phyloP scores from a whole-genome alignment of 2,329 filamentous ascomycete species.

The Zalaria obscura region DNA sequence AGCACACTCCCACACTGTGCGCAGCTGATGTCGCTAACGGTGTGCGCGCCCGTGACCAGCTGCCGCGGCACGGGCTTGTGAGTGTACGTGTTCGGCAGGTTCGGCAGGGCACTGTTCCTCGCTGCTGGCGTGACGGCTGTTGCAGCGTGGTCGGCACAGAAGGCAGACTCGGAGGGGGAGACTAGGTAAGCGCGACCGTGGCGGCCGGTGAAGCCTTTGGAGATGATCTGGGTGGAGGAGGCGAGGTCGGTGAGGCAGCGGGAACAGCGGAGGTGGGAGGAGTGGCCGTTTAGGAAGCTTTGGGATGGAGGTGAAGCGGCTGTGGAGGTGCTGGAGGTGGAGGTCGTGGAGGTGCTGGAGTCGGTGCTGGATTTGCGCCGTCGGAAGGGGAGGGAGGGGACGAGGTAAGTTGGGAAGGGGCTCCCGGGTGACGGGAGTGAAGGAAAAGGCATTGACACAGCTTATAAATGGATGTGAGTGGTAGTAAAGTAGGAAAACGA shows the following conservation, averaged over 20 bases:
- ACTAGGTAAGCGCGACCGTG: constrained; percentile 52
- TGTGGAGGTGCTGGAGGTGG: constrained; percentile 9
- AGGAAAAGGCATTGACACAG: constrained; percentile 10
- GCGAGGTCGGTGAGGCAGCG: constrained; percentile 46
- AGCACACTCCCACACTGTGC: constrained; percentile 40
- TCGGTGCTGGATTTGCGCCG: constrained; percentile 27
- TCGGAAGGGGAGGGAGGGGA: constrained; percentile 34
- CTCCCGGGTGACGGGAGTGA: constrained; percentile 17
- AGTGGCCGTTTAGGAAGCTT: constrained; percentile 30
- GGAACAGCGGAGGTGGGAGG: constrained; percentile 43
- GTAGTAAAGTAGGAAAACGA: no score
- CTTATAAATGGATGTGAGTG: no score
- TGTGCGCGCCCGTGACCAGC: constrained; percentile 49
- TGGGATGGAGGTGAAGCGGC: constrained; percentile 9
- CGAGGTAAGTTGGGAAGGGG: constrained; percentile 37
- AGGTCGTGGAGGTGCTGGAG: constrained; percentile 20
- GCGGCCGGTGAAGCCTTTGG: constrained; percentile 51
- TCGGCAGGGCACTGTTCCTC: constrained; percentile 15
- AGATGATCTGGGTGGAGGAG: constrained; percentile 44
- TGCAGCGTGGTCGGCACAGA: constrained; percentile 2
- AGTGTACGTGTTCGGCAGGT: constrained; percentile 44
- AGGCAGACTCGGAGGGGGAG: constrained; percentile 23
- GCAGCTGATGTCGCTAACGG: constrained; percentile 46
- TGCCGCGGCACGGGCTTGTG: constrained; percentile 43
- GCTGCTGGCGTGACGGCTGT: constrained; percentile 10